phyloP scores from a whole-genome alignment of 805 yeast species.

The Saccharomycopsis selenospora region DNA sequence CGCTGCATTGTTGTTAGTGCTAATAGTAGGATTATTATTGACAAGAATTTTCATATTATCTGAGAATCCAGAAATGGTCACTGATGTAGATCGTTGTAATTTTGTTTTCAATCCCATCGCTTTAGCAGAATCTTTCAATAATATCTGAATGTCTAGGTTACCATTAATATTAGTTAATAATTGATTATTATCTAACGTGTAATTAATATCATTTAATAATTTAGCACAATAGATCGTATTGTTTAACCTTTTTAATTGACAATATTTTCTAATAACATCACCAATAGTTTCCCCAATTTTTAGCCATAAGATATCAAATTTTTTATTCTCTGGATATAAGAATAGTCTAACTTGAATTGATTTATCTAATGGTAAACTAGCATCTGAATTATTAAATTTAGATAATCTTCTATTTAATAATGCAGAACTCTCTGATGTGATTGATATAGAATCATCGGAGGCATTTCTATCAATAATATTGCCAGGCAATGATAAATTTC shows the following conservation, averaged over 20 bases:
- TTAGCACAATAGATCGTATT: constrained; percentile 33
- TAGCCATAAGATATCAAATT: constrained; percentile 7
- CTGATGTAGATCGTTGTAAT: neutral
- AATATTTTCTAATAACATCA: constrained; percentile 32
- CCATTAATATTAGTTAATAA: neutral
- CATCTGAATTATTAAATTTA: constrained; percentile 5
- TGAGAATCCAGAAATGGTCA: neutral
- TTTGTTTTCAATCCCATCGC: neutral
- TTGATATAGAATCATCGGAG: neutral
- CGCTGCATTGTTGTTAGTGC: no score
- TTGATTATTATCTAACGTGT: neutral
- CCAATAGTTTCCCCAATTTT: constrained; percentile 23
- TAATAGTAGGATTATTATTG: neutral
- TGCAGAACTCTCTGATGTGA: neutral
- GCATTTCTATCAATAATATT: neutral
- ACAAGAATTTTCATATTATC: neutral
- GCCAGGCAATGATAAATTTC: neutral
- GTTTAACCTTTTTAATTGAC: constrained; percentile 30
- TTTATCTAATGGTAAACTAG: constrained; percentile 4
- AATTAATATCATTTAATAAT: constrained; percentile 25
- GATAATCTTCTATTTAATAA: neutral
- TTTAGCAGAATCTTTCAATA: neutral
- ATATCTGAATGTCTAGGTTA: neutral
- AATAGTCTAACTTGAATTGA: constrained; percentile 4
- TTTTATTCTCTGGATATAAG: constrained; percentile 10